phyloP scores from a whole-genome alignment of 768 basidiomycete species.

The Ephemerocybe angulata region DNA sequence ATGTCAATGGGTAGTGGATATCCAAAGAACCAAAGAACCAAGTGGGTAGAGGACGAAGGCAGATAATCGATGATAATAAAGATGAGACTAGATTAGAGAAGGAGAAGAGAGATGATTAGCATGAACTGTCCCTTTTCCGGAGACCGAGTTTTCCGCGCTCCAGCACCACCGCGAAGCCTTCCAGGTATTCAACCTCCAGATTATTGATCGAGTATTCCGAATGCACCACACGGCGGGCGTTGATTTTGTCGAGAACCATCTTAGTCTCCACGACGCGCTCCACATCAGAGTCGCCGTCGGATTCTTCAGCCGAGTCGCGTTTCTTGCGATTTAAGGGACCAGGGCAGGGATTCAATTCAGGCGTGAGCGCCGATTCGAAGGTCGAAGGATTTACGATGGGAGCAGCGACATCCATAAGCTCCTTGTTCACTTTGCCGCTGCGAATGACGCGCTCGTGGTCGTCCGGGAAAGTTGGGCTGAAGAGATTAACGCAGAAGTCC shows the following conservation, averaged over 20 bases:
- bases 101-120: too few species aligned
- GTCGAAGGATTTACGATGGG: conserved; percentile 45
- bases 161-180: conserved; percentile 56
- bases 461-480: conserved; percentile 65
- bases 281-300: conserved; percentile 27
- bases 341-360: background rate
- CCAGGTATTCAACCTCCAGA: conserved; percentile 60
- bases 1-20: too few species aligned
- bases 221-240: conserved; percentile 67
- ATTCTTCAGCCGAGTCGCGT: conserved; percentile 15
- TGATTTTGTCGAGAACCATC: conserved; percentile 63
- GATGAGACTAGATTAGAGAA: too few species aligned
- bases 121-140: conserved; percentile 12
- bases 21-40: background rate
- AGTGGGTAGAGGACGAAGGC: background rate
- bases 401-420: conserved; percentile 50
- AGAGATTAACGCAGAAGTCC: conserved; percentile 73
- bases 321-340: background rate
- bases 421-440: conserved; percentile 26
- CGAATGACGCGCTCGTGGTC: conserved; percentile 43
- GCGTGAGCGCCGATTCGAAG: conserved; percentile 33
- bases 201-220: conserved; percentile 66
- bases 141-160: conserved; percentile 57
- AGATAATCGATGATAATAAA: background rate
- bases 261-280: conserved; percentile 40